These are phyloP conservation scores for Cryptosporidium xiaoi DNA, from an alignment of 169 alveolate genomes.

Conservation along the genomic window DNA sequence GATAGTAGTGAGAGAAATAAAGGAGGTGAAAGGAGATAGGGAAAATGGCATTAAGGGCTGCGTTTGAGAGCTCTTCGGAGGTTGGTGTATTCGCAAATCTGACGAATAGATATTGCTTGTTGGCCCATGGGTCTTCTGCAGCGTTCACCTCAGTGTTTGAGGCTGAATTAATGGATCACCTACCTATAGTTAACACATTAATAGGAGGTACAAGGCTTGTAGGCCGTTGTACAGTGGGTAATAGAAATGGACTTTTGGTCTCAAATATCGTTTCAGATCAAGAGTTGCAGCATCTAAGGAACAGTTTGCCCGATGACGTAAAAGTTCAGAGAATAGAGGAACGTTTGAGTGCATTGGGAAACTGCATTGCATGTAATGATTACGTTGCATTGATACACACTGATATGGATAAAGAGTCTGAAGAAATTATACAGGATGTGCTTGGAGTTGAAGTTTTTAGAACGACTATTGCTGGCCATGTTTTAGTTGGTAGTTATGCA, in stretches of 20 bases:
- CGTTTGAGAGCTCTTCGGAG: slow-evolving; percentile 96
- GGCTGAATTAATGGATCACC: slow-evolving; percentile 93
- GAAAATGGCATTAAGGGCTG: slow-evolving; percentile 74
- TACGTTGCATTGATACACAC: slow-evolving; percentile 97
- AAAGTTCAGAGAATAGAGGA: slow-evolving; percentile 97
- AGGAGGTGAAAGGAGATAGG: no score
- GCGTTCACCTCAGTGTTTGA: slow-evolving; percentile 96
- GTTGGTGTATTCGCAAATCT: slow-evolving; percentile 97
- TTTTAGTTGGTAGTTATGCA: slow-evolving; percentile 97
- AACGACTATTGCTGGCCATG: slow-evolving; percentile 98
- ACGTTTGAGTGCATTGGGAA: slow-evolving; percentile 97
- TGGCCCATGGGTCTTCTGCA: slow-evolving; percentile 95
- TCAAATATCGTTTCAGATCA: slow-evolving; percentile 97
- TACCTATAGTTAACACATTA: slow-evolving; percentile 96
- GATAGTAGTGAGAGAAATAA: not conserved
- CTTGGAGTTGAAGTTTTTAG: slow-evolving; percentile 98
- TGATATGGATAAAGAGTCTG: slow-evolving; percentile 98
- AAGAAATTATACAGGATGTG: slow-evolving; percentile 97
- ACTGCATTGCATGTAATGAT: slow-evolving; percentile 97
- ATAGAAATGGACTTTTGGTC: slow-evolving; percentile 95
- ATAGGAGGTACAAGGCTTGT: slow-evolving; percentile 97
- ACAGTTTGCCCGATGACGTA: slow-evolving; percentile 95
- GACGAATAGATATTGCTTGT: slow-evolving; percentile 95
- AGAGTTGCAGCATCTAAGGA: slow-evolving; percentile 95
- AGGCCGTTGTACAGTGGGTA: slow-evolving; percentile 97